Evolutionary conservation across 352 stramenopile genomes (phyloP), one percentile per base, ranked within the genome.

Genomic region (Elongisporangium prolatum): DNA sequence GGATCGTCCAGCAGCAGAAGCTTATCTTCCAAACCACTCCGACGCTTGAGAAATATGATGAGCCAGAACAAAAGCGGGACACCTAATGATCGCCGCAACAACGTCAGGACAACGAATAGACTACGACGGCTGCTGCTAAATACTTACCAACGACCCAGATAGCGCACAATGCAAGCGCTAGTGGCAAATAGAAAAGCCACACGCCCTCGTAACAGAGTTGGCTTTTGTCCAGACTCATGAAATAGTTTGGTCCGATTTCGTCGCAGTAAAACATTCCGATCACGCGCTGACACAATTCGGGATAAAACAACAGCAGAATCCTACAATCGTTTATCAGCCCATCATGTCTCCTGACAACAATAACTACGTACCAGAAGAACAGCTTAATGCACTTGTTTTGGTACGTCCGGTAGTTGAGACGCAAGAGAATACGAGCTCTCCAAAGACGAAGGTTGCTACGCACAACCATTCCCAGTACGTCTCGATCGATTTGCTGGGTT

Each of bases 301-400:
- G 82, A 50, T 91, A 89, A 20, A 88, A 89, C 17, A 91, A 25
- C 18, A 91, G 54, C 44, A 88, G 54, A 17, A 91, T 68, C 80
- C 74, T 84, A 53, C 10, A 62, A 49, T 60, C 22, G 48, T 50
- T 34, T 17, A 13, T 54, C 21, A 54, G 24, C 22, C 28, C 8
- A 44, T 48, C 48, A 59, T 8, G 18, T 21, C 37, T 21, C 10
- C 21, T 40, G 16, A 21, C 8, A 13, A 40, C 20, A 3, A 14
- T 48, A 55, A 24, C 14, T 18, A 58, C 60, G 21, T 56, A 84
- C 77, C 82, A 91, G 54, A 91, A 89, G 21, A 86, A 67, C 20
- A 91, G 57, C 61, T 89, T 91, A 58, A 84, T 85, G 54, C 80
- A 89, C 59, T 84, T 84, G 72, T 91, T 89, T 54, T 86, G 68